Evolutionary conservation across 257 asterid species (phyloP), one percentile per base, ranked within the genome.

Genomic region (Jacaranda copaia): DNA sequence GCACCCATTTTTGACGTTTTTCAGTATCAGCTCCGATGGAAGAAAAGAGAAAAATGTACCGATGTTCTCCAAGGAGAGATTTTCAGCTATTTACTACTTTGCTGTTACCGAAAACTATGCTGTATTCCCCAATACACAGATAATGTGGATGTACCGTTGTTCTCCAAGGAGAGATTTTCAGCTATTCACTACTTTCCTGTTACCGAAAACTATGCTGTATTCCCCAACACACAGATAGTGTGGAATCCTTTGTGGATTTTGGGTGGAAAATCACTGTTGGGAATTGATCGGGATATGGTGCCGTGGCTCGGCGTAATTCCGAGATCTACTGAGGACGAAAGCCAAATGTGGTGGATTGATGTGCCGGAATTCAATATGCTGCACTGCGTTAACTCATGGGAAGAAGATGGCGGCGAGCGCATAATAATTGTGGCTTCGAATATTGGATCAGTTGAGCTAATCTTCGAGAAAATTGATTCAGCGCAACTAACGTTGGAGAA

Each of bases 251-350:
- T 55, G 32, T 80, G 72, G n/a, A 75, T 87, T 43, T 6, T 78
- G 19, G 11, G 52, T 4, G 87, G 88, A 11, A 77, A 79, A 5
- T 74, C 85, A 4, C 83, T 84, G 0, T 66, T 82, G 55, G 62
- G 82, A 2, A 0, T 80, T 0, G 76, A 81, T 65, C 76, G 32
- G 32, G 32, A 46, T 3, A 87, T 79, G 73, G 73, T 83, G 6
- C 82, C 91, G 4, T 67, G 87, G 8, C n/a, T 85, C 8, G 91
- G 89, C 12, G 76, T 87, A 32, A 79, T 87, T 4, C 88, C 85
- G 11, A 73, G 85, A 58, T 77, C 85, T 8, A 88, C 88, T 0
- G 67, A 63, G 48, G 87, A 87, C 35, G 74, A 68, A 0, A 20
- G 59, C 0, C 75, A 79, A 36, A 87, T 89, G 87, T 38, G 32